Evolutionary conservation across 768 basidiomycete genomes (phyloP).

Genomic region (Candolleomyces eurysporus): DNA sequence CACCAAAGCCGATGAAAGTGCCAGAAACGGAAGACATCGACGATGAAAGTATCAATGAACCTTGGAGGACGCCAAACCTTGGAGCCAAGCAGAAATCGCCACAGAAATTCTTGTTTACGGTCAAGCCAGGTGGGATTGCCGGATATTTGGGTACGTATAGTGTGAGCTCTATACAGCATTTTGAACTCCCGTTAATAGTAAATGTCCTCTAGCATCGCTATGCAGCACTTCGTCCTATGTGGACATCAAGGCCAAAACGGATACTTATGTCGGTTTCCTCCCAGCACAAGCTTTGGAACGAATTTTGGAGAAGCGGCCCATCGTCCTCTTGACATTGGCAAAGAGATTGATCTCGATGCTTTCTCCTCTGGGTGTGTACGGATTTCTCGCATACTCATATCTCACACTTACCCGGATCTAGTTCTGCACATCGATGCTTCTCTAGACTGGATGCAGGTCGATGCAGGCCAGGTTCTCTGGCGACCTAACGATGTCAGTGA

Average conservation of each 20-base stretch:
- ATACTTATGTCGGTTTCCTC: constrained; percentile 96
- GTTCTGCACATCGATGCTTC: constrained; percentile 97
- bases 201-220: constrained; percentile 56
- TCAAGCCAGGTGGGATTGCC: constrained; percentile 96
- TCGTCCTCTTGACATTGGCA: constrained; percentile 91
- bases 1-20: constrained; percentile 6
- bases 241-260: constrained; percentile 95
- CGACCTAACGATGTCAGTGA: constrained; percentile 87
- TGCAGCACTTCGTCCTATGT: constrained; percentile 94
- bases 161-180: not conserved
- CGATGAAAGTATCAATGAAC: constrained; percentile 29
- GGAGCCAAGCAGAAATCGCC: constrained; percentile 32
- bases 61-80: constrained; percentile 32
- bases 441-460: constrained; percentile 97
- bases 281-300: constrained; percentile 86
- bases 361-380: constrained; percentile 77
- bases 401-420: constrained; percentile 24
- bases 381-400: not conserved
- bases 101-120: constrained; percentile 83
- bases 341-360: constrained; percentile 95
- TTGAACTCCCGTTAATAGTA: no score
- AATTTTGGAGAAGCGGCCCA: constrained; percentile 89
- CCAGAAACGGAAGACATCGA: constrained; percentile 10
- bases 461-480: constrained; percentile 94
- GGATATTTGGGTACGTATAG: constrained; percentile 77